Evolutionary conservation across 2,329 filamentous ascomycete genomes (phyloP), one percentile per base, ranked within the genome.

Genomic region (Trichocomaceae sp.): DNA sequence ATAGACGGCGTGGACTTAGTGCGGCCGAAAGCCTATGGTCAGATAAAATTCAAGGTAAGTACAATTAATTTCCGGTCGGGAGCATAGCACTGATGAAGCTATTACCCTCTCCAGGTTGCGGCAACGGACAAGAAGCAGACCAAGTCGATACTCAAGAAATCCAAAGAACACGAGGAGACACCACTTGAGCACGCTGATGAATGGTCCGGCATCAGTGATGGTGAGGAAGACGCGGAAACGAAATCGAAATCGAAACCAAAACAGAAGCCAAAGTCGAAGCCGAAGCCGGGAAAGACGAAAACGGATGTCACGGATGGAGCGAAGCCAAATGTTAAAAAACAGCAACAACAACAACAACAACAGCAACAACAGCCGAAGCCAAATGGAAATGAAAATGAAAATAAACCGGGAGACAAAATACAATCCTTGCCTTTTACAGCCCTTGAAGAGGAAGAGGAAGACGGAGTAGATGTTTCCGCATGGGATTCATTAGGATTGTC

Each of bases 1-100:
- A 86, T 97, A 47, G 88, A 95, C 15, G 90, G 88, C 50, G 88
- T 99, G 1, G 88, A 96, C 29, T 79, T 99, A n/a, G 76, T 95
- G 42, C 82, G 80, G 58, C 73, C 78, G 22, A 78, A 85, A 29
- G 83, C 83, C 7, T 73, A 78, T 51, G 78, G 74, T 35, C 63
- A 71, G 37, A 53, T 77, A 41, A 66, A 68, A 54, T 77, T 75
- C 59, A 72, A 71, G 68, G 74, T 74, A 66, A 52, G 26, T 56
- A 26, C 48, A 22, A 20, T 17, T 20, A 31, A 49, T 17, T 44
- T 29, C 10, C 5, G 13, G 48, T n/a, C 19, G 2, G 12, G 41
- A 12, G 33, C 10, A 19, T 10, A 41, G 7, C 22, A 29, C 10
- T 33, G 26, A 46, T 22, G 20, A 17, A 13, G 10, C 29, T 33